Evolutionary conservation across 2,329 filamentous ascomycete genomes (phyloP), one percentile per base, ranked within the genome.

Genomic region (Ophiostoma tasmaniense): DNA sequence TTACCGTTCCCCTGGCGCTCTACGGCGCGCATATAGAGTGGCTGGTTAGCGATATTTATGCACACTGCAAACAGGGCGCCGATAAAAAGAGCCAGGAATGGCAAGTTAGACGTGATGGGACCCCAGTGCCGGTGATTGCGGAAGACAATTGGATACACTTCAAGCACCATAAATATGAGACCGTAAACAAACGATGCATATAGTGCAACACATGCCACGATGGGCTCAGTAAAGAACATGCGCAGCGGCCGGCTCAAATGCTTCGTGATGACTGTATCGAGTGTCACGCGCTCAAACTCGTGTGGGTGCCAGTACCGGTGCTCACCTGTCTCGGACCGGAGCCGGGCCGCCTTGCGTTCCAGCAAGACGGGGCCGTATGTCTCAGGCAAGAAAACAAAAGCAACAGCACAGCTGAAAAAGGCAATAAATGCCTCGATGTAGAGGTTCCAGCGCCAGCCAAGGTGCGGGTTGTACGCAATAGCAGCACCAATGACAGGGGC

Each of bases 161-260:
- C 84, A 73, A 87, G 82, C n/a, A 86, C 76, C 0, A 78, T 81
- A 74, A 86, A 88, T 0, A 87, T 73, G 55, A 85, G 82, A 1
- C 84, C 85, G 72, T 86, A 88, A 0, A 83, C 77, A 39, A 87
- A 77, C 10, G 84, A 84, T 67, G 85, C 80, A 70, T 86, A 86
- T 1, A n/a, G 75, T 72, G 6, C 76, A 69, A 50, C 71, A 68
- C 11, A 74, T 70, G 52, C 73, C 67, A 93, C 90, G 66, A 94
- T 90, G 64, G 89, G 88, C 75, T 95, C 66, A 20, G 66, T 55
- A 17, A 67, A 67, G 33, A 67, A 67, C 66, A 67, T 67, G 28
- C 39, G 83, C 6, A 93, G 77, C 0, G 91, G 91, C 0, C 91
- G 81, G 1, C 87, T 88, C 39, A 93, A 79, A 0, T 92, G 88